Base-by-base conservation (phyloP, 1,284 basidiomycete genomes). In the Ganoderma leucocontextum region DNA sequence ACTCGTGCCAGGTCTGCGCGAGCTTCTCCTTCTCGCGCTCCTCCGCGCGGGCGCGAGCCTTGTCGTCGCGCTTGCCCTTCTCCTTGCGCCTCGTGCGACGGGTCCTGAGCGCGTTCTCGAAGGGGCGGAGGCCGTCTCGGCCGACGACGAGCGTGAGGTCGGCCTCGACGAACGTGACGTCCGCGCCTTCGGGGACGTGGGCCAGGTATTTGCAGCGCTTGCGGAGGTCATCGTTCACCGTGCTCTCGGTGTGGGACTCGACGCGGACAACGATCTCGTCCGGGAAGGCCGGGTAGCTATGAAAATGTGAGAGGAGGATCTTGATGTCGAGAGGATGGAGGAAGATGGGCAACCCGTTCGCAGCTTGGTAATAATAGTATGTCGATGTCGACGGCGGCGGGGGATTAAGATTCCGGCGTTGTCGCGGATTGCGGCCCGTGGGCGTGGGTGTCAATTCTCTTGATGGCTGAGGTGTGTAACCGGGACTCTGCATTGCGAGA, bases 361-460 rank as follows among this genome's bases (percentile, higher is more conserved):
- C 91, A 13, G 96, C 94, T 80, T 99, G 98, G 80, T 98, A 99
- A 80, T 95, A 99, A 76, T 94, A 95, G 81, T 98, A 99, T 13
- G 91, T 91, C 25, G 91, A 92, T 2, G 91, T 90, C 2, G 91
- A 90, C 15, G 91, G 92, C 12, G 93, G 91, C 1, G 93, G 92
- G 2, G 94, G 93, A 74, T 95, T 95, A 71, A 95, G 78, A 76
- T 95, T 95, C 67, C 88, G 85, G 25, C 92, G 87, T 64, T 89
- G 89, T 64, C 86, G 85, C 22, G 86, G 85, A 64, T 77, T 81
- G 68, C 84, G 80, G 2, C 67, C 67, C 74, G 74, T 82, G 79
- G 74, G 74, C 67, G 75, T 78, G 19, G 78, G 69, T 13, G 78
- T 62, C 9, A 80, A 74, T 3, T 76, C 70, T 19, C 69, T 38